A percentile compares a stretch with the other conserved stretches of the same genome.
Evolutionary conservation across 2,329 filamentous ascomycete genomes (phyloP).

Genomic region (Talaromyces atroroseus): DNA sequence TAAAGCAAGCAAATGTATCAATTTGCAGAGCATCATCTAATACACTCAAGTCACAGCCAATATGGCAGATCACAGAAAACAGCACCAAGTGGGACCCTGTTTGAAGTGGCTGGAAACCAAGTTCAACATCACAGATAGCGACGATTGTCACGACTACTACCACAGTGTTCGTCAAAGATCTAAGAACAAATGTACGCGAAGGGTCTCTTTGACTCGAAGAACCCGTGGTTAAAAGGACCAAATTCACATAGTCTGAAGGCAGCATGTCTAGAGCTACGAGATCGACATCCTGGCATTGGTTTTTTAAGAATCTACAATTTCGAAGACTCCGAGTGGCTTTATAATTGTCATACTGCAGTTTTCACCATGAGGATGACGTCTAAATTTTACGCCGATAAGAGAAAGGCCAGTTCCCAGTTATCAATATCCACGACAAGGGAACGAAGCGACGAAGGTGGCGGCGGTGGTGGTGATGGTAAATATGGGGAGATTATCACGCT

Average conservation of each 20-base stretch:
- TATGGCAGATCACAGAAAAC: neutral
- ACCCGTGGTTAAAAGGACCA: neutral
- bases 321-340: neutral
- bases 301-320: neutral
- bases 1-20: neutral
- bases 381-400: neutral
- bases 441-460: neutral
- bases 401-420: neutral
- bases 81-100: neutral
- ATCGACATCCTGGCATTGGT: neutral
- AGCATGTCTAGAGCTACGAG: neutral
- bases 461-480: neutral
- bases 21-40: neutral
- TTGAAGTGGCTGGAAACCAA: neutral
- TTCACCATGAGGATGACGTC: neutral
- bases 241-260: neutral
- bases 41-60: neutral
- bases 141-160: neutral
- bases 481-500: neutral
- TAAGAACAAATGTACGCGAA: neutral
- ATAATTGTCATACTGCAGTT: neutral
- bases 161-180: neutral
- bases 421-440: neutral
- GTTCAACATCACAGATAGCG: neutral
- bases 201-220: neutral